Percentiles rank a stretch among this genome's conserved stretches.
Conservation (phyloP, 2,329 filamentous ascomycete genomes). For the Fusarium sp. region DNA sequence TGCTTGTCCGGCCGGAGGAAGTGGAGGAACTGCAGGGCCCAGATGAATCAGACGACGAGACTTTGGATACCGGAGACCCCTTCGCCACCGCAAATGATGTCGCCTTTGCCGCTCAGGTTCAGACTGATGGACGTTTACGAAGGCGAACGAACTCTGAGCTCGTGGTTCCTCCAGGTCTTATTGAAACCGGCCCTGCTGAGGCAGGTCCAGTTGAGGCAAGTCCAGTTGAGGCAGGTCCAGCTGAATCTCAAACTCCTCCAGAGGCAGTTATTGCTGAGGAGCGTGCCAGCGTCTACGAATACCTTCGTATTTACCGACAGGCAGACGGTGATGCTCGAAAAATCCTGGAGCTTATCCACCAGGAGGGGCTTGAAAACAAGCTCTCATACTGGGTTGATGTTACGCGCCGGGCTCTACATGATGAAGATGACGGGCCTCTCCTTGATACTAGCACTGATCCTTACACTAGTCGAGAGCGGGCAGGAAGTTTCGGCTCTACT, state of each 20-base stretch:
- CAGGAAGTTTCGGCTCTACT: slow-evolving; percentile 38
- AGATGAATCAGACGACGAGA: slow-evolving; percentile 46
- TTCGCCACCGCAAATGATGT: slow-evolving; percentile 20
- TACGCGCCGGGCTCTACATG: slow-evolving; percentile 50
- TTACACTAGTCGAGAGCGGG: not conserved
- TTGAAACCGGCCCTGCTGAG: slow-evolving; percentile 10
- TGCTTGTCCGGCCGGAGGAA: slow-evolving; percentile 38
- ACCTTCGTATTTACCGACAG: slow-evolving; percentile 65
- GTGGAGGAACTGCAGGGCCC: slow-evolving; percentile 33
- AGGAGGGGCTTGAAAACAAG: slow-evolving; percentile 66
- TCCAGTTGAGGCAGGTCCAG: not conserved
- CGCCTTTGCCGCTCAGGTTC: slow-evolving; percentile 11
- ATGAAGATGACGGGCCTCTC: slow-evolving; percentile 8
- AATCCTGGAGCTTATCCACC: slow-evolving; percentile 68
- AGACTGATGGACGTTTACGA: slow-evolving; percentile 20
- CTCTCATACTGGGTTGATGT: slow-evolving; percentile 68
- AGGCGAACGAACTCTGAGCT: slow-evolving; percentile 25
- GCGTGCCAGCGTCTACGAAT: slow-evolving; percentile 45
- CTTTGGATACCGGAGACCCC: slow-evolving; percentile 41
- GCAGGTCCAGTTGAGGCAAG: not conserved
- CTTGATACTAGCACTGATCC: not conserved
- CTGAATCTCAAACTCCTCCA: slow-evolving; percentile 1
- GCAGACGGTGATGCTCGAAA: slow-evolving; percentile 67
- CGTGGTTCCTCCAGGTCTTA: slow-evolving; percentile 5
- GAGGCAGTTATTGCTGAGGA: slow-evolving; percentile 17